Conservation (phyloP, 2,329 filamentous ascomycete genomes). For the Tricladium varicosporioides region DNA sequence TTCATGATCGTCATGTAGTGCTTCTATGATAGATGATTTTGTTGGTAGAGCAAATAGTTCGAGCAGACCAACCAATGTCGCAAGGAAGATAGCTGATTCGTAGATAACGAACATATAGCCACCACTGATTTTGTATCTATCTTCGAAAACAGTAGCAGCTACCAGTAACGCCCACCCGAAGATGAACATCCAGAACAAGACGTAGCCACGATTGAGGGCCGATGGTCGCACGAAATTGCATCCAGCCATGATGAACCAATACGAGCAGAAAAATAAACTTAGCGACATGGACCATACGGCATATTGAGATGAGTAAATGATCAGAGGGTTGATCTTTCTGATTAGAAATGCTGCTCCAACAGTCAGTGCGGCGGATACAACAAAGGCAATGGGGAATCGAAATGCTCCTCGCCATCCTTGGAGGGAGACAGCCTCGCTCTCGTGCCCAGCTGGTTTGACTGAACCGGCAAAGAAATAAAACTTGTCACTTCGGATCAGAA, state of each 20-base stretch:
- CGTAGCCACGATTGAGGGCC: slow-evolving; percentile 79
- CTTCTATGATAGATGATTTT: slow-evolving; percentile 67
- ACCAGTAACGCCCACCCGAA: slow-evolving; percentile 73
- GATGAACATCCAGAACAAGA: slow-evolving; percentile 79
- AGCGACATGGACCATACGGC: slow-evolving; percentile 86
- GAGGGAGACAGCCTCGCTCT: slow-evolving; percentile 60
- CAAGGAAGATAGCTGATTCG: slow-evolving; percentile 71
- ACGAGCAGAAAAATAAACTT: slow-evolving; percentile 73
- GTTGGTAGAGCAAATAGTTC: slow-evolving; percentile 76
- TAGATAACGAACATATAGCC: slow-evolving; percentile 83
- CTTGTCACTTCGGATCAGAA: slow-evolving; percentile 71
- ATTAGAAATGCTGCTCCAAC: slow-evolving; percentile 73
- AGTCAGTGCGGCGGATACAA: slow-evolving; percentile 64
- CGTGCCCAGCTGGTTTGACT: slow-evolving; percentile 55
- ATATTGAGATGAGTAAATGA: slow-evolving; percentile 88
- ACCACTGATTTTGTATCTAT: slow-evolving; percentile 68
- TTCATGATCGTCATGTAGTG: slow-evolving; percentile 51
- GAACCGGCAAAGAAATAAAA: slow-evolving; percentile 80
- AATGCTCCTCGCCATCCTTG: slow-evolving; percentile 81
- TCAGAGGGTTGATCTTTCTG: slow-evolving; percentile 81
- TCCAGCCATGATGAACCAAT: slow-evolving; percentile 80
- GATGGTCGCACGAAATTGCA: slow-evolving; percentile 80
- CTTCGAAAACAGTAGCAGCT: slow-evolving; percentile 69
- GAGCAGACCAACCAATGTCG: slow-evolving; percentile 70
- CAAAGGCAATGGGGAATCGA: slow-evolving; percentile 75